Evolutionary conservation across 768 basidiomycete genomes (phyloP).

Genomic region (Russula dissimulans): DNA sequence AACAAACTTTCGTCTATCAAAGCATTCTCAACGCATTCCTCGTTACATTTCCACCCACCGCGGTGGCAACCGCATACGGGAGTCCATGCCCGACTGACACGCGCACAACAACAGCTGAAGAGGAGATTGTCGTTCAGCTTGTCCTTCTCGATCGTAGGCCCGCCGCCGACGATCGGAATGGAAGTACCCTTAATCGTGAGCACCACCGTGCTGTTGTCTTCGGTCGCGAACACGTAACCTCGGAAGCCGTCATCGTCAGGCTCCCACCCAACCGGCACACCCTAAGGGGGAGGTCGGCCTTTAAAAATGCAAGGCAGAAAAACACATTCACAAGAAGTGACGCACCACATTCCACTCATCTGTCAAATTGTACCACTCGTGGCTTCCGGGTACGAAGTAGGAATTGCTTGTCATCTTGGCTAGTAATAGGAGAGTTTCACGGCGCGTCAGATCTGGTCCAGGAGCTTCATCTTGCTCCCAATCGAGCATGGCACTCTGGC

Average conservation of each 20-base stretch:
- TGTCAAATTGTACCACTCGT: slow-evolving; percentile 70
- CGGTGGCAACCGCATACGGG: slow-evolving; percentile 86
- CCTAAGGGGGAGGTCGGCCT: slow-evolving; percentile 29
- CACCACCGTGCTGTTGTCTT: slow-evolving; percentile 81
- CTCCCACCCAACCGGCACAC: slow-evolving; percentile 81
- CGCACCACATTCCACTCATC: slow-evolving; percentile 52
- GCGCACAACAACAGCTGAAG: slow-evolving; percentile 93
- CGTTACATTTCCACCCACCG: slow-evolving; percentile 66
- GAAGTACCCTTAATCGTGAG: slow-evolving; percentile 93
- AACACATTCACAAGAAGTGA: not conserved
- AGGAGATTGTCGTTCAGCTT: slow-evolving; percentile 91
- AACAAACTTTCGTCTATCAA: slow-evolving; percentile 78
- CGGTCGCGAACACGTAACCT: slow-evolving; percentile 83
- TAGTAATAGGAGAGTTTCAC: slow-evolving; percentile 67
- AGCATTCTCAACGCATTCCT: slow-evolving; percentile 69
- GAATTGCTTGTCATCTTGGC: slow-evolving; percentile 97
- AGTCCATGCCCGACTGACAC: slow-evolving; percentile 87
- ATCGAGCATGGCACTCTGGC: slow-evolving; percentile 35
- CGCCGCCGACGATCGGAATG: slow-evolving; percentile 61
- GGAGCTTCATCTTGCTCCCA: slow-evolving; percentile 74
- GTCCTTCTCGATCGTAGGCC: slow-evolving; percentile 80
- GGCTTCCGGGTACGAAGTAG: slow-evolving; percentile 54
- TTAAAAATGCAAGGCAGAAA: not conserved
- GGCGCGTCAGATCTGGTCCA: slow-evolving; percentile 68
- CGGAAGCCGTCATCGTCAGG: slow-evolving; percentile 81